These are phyloP conservation scores for Adenanthera pavonina DNA, from an alignment of 306 rosid genomes.

Conservation along the genomic window DNA sequence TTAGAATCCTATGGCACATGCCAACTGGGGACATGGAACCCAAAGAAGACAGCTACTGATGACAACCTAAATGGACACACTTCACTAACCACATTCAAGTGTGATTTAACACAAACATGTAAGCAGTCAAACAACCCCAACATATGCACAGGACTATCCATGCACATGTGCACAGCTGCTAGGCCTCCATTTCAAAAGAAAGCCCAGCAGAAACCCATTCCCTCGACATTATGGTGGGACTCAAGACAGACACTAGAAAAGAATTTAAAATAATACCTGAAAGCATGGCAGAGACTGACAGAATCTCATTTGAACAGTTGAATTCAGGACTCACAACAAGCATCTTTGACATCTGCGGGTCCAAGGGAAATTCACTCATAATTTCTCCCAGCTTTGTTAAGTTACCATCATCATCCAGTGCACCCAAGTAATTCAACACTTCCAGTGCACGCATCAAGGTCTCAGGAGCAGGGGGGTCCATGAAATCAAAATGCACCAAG, in stretches of 20 bases:
- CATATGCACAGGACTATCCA: conserved; percentile 47
- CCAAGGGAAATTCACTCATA: conserved; percentile 95
- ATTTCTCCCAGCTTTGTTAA: conserved; percentile 88
- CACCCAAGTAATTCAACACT: conserved; percentile 96
- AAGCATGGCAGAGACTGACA: conserved; percentile 91
- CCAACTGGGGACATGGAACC: conserved; percentile 96
- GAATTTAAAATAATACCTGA: conserved; percentile 68
- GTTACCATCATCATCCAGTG: conserved; percentile 95
- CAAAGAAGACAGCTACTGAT: conserved; percentile 93
- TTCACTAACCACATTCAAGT: conserved; percentile 56
- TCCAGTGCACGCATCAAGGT: conserved; percentile 97
- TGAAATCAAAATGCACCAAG: conserved; percentile 94
- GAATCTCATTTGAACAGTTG: conserved; percentile 93
- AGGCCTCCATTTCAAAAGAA: conserved; percentile 47
- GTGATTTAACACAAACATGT: conserved; percentile 50
- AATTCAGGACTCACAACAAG: conserved; percentile 92
- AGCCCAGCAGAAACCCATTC: conserved; percentile 48
- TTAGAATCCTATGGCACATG: conserved; percentile 88
- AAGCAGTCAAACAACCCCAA: conserved; percentile 48
- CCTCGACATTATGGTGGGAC: conserved; percentile 38
- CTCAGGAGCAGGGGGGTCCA: conserved; percentile 99
- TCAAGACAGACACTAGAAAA: conserved; percentile 46
- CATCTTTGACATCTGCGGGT: conserved; percentile 99
- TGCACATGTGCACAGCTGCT: conserved; percentile 44
- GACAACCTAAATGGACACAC: conserved; percentile 87